These are phyloP conservation scores for Blastobotrys persicus DNA, from an alignment of 1,139 yeast species.

Conservation along the genomic window DNA sequence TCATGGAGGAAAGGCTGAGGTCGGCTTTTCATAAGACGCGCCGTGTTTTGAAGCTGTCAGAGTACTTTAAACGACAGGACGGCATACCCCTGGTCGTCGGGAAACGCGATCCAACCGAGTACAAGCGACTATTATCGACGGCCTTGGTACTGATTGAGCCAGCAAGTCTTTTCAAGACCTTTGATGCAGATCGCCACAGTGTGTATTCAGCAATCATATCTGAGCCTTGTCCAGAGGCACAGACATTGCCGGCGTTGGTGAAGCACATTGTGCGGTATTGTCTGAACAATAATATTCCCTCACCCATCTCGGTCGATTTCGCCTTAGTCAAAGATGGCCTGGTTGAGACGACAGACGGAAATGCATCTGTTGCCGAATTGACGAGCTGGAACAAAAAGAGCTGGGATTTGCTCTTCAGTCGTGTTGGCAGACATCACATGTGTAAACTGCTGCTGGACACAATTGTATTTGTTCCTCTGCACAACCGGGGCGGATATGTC, in stretches of 20 bases:
- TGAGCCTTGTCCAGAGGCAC: background rate
- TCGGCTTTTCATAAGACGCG: background rate
- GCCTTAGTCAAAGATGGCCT: background rate
- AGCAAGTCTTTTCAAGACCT: background rate
- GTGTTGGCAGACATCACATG: constrained; percentile 6
- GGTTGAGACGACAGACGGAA: background rate
- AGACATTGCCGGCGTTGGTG: background rate
- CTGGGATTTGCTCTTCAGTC: constrained; percentile 5
- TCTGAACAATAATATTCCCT: background rate
- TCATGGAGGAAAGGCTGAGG: background rate
- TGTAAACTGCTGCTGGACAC: constrained; percentile 5
- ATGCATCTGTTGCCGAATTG: background rate
- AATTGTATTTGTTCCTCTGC: background rate
- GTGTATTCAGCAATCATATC: background rate
- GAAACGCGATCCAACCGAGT: background rate
- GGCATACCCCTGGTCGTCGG: background rate
- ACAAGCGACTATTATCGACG: background rate
- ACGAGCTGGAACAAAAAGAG: background rate
- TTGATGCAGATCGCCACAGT: background rate
- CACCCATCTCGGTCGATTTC: background rate
- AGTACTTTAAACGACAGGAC: background rate
- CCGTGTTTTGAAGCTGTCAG: background rate
- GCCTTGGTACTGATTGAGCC: background rate
- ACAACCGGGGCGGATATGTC: background rate
- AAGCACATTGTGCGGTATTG: background rate